Percentiles rank a stretch among this genome's conserved stretches.
Evolutionary conservation across 768 basidiomycete species (phyloP).

Genomic region (Botryobasidium botryosum): DNA sequence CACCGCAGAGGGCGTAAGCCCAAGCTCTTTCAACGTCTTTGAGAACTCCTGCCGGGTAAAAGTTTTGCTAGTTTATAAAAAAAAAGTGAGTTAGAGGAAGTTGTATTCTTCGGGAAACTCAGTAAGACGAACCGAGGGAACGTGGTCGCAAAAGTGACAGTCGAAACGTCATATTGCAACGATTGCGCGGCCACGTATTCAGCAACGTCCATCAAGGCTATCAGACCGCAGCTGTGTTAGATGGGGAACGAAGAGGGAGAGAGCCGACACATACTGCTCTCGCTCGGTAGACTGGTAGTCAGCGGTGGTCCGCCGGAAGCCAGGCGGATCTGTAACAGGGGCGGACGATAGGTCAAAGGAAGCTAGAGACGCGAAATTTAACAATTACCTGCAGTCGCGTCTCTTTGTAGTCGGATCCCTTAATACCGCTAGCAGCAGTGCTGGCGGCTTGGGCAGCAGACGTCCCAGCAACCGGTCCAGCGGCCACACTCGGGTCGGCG

Average conservation of each 20-base stretch:
- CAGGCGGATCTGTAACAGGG: constrained; percentile 63
- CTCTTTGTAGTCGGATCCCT: constrained; percentile 65
- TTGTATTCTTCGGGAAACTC: neutral
- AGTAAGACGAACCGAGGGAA: constrained; percentile 55
- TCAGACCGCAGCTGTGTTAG: constrained; percentile 3
- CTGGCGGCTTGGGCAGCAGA: constrained; percentile 26
- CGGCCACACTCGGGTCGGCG: constrained; percentile 13
- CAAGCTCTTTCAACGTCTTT: constrained; percentile 67
- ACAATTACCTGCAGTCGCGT: constrained; percentile 52
- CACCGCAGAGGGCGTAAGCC: constrained; percentile 83
- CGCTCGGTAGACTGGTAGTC: constrained; percentile 64
- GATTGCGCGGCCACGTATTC: constrained; percentile 72
- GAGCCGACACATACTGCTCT: constrained; percentile 40
- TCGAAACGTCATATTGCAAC: constrained; percentile 52
- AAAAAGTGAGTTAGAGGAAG: neutral
- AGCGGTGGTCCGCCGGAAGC: constrained; percentile 66
- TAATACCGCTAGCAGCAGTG: constrained; percentile 19
- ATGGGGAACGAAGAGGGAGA: neutral
- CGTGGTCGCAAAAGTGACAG: constrained; percentile 57
- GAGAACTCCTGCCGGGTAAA: constrained; percentile 57
- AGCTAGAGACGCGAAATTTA: neutral
- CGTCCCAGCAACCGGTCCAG: constrained; percentile 21
- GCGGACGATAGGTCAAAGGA: neutral
- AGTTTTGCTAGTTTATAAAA: constrained; percentile 39
- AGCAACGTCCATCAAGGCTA: constrained; percentile 72